These are phyloP conservation scores for Acmispon strigosus DNA, from an alignment of 306 rosid species.

Conservation along the genomic window DNA sequence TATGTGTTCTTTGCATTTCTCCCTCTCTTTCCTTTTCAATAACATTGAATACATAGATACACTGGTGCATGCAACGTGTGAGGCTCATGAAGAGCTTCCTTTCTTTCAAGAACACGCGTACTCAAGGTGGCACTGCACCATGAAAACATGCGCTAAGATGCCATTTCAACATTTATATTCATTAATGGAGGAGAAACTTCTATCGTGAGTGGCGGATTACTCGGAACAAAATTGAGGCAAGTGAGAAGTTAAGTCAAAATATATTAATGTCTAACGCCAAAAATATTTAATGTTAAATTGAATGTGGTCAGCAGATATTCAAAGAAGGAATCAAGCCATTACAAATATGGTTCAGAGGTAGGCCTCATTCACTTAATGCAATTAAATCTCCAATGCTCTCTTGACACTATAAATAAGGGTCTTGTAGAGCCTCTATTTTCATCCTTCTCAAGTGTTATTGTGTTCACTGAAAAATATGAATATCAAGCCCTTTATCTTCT, in stretches of 20 bases:
- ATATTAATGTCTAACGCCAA: not conserved
- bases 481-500: slow-evolving; percentile 2
- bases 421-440: not conserved
- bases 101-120: slow-evolving; percentile 2
- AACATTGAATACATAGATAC: no score
- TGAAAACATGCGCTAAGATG: no score
- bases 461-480: slow-evolving; percentile 1
- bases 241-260: not conserved
- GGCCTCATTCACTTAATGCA: not conserved
- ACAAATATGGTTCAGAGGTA: not conserved
- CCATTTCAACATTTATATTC: no score
- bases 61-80: no score
- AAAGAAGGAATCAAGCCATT: not conserved
- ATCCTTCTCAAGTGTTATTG: slow-evolving; percentile 6
- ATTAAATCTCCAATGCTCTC: not conserved
- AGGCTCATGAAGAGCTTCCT: not conserved
- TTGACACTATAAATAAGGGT: not conserved
- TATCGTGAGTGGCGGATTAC: not conserved
- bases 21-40: no score
- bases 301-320: not conserved
- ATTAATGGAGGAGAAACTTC: not conserved
- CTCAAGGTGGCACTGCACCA: not conserved
- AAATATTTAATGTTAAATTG: not conserved
- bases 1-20: no score
- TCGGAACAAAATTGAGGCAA: not conserved